Base-by-base conservation (phyloP, 2,329 filamentous ascomycete genomes). In the Fulvia fulva region DNA sequence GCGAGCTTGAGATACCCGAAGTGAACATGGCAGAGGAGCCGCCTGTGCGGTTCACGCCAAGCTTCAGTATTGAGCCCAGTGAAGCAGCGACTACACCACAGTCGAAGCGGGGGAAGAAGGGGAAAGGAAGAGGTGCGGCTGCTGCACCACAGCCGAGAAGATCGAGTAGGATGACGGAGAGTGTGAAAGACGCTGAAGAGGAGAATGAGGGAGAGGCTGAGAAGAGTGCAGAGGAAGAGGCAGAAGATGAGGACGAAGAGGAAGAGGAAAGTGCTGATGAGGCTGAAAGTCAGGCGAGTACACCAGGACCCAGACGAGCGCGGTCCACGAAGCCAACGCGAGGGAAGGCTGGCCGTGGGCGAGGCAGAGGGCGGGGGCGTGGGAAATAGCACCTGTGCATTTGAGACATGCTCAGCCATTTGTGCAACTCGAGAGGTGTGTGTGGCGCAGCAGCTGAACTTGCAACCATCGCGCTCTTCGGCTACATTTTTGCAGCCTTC, bases 31-130 rank as follows among this genome's bases (percentile, higher is more conserved):
- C 67, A 11, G 63, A 66, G 5, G 66, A 69, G 21, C 59, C 68
- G 22, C 73, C 73, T 2, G 60, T 73, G 19, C 56, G 67, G 0
- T 74, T 73, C 53, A 68, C 69, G 46, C 69, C 71, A 4, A 67
- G 62, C 32, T 69, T 74, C 52, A 67, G 66, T 45, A 61, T 70
- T 23, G 67, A 69, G 57, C 65, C 65, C 1, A 64, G 61, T 23
- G 66, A 69, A 46, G 61, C 62, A 16, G 61, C 61, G 2, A 65
- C 64, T 16, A 50, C 47, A 19, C 62, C 67, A 21, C 56, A 61
- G 26, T 55, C 55, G 30, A 57, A 55, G 47, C 57, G 53, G 21
- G 51, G 59, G 12, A 66, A 62, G 49, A 60, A 51, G 43, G 52
- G 50, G 23, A 58, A 53, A 16, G 61, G 49, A 14, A 50, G 59